Percentiles rank a stretch among this genome's conserved stretches.
phyloP scores from a whole-genome alignment of 306 rosid genomes.

The Morella rubra region DNA sequence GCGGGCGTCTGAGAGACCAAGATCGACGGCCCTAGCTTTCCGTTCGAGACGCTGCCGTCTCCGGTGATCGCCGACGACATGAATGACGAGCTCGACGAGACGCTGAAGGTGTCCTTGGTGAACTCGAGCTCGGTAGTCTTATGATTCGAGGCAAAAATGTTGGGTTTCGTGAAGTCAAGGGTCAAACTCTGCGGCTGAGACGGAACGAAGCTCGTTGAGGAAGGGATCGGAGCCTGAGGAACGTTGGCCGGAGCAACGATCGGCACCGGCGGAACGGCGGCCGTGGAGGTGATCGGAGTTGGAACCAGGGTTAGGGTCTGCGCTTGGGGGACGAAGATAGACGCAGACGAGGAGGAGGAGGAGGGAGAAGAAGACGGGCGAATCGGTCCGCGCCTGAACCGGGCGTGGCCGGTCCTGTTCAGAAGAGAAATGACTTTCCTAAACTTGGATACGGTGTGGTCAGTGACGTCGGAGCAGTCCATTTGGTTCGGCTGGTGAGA shows the following conservation, averaged over 20 bases:
- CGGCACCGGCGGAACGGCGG: conserved; percentile 28
- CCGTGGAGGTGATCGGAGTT: conserved; percentile 24
- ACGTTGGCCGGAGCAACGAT: conserved; percentile 5
- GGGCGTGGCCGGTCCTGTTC: conserved; percentile 85
- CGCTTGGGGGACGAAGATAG: conserved; percentile 25
- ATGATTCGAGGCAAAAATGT: conserved; percentile 30
- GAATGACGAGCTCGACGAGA: conserved; percentile 81
- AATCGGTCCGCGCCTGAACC: conserved; percentile 85
- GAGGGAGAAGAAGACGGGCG: conserved; percentile 27
- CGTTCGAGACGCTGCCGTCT: conserved; percentile 86
- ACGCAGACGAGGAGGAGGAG: conserved; percentile 13
- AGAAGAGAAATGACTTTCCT: conserved; percentile 61
- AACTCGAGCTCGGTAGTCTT: conserved; percentile 58
- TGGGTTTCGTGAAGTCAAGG: conserved; percentile 74
- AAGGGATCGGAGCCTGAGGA: conserved; percentile 21
- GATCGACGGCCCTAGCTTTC: conserved; percentile 65
- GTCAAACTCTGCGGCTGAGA: conserved; percentile 63
- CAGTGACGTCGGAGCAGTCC: conserved; percentile 60
- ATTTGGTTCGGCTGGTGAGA: conserved; percentile 53
- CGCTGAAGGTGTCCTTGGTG: conserved; percentile 65
- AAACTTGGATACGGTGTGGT: conserved; percentile 68
- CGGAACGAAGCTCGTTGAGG: conserved; percentile 37
- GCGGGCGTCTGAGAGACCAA: conserved; percentile 47
- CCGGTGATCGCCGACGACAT: conserved; percentile 89
- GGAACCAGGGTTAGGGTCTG: conserved; percentile 30